These are phyloP conservation scores for Chrysoporthe deuterocubensis DNA, from an alignment of 2,329 filamentous ascomycete genomes.

Conservation along the genomic window DNA sequence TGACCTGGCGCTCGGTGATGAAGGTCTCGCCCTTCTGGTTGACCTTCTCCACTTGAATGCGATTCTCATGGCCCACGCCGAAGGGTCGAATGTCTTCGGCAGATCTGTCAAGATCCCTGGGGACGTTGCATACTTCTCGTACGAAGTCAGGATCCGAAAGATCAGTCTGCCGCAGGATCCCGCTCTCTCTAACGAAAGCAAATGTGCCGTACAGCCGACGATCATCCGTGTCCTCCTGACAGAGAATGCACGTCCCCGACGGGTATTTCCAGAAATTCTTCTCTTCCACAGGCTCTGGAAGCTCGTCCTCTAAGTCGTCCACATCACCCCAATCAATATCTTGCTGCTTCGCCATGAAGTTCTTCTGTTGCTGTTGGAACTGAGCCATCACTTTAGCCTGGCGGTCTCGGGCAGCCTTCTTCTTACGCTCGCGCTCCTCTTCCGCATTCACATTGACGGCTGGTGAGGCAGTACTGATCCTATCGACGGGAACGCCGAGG, in stretches of 20 bases:
- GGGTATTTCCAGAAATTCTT: conserved; percentile 89
- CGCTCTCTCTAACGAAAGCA: conserved; percentile 83
- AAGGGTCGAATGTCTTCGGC: conserved; percentile 85
- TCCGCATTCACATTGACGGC: conserved; percentile 66
- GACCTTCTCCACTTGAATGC: conserved; percentile 74
- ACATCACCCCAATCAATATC: conserved; percentile 86
- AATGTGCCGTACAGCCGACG: conserved; percentile 90
- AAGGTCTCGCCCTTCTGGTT: conserved; percentile 73
- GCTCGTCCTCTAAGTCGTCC: conserved; percentile 74
- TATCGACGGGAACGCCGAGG: conserved; percentile 72
- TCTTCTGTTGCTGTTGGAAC: conserved; percentile 96
- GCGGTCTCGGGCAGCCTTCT: conserved; percentile 85
- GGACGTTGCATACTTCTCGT: conserved; percentile 78
- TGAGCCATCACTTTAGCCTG: conserved; percentile 97
- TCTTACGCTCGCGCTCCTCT: conserved; percentile 81
- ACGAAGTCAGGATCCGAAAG: conserved; percentile 82
- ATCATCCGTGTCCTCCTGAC: conserved; percentile 94
- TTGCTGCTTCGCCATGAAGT: conserved; percentile 88
- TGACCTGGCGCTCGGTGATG: conserved; percentile 74
- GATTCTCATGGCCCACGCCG: conserved; percentile 87
- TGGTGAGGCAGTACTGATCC: conserved; percentile 82
- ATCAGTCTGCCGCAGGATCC: conserved; percentile 84
- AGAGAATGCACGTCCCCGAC: conserved; percentile 89
- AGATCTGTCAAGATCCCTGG: conserved; percentile 80
- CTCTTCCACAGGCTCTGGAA: conserved; percentile 60